Base-by-base conservation (phyloP, 352 stramenopile species). In the Phytophthora agathidicida region DNA sequence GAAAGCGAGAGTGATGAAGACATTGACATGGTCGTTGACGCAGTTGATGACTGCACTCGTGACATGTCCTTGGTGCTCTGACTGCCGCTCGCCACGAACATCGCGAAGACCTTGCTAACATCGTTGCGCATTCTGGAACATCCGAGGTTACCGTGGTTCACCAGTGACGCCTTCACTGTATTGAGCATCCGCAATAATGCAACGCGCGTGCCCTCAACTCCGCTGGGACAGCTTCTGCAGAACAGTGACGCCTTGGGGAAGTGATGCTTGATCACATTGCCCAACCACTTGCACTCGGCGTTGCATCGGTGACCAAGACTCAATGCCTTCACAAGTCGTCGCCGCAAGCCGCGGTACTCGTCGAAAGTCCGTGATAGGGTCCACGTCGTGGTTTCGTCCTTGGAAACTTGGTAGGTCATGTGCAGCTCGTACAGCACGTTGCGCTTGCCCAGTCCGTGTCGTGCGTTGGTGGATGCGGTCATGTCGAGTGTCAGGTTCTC, bases 271-370 rank as follows among this genome's bases (percentile, higher is more conserved):
- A 87, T 50, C 35, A 85, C 77, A 31, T 66, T 72, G 54, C 80
- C 77, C 22, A 90, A 42, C 71, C 68, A 88, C 42, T 68, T 71
- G 67, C 80, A 90, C 50, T 88, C 75, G 38, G 77, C 70, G 23
- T 59, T 73, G 60, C 77, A 90, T 28, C 64, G 54, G 45, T 90
- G 80, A 16, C 80, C 80, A 5, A 74, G 50, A 22, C 65, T 43
- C 32, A 88, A 60, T n/a, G 51, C 61, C 35, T 71, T 71, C 3
- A 84, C 44, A 3, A 88, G 56, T 9, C 62, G 53, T 26, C 74
- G 53, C 19, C 77, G 73, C 24, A 88, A 49, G 22, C 60, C 50
- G 8, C 54, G 60, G 46, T 81, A 84, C 42, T 79, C 73, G 17
- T 84, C 65, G 31, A 77, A 82, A 5, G 39, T 54, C 6, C 67